Base-by-base conservation (phyloP, 257 asterid species). In the Fraxinus americana region DNA sequence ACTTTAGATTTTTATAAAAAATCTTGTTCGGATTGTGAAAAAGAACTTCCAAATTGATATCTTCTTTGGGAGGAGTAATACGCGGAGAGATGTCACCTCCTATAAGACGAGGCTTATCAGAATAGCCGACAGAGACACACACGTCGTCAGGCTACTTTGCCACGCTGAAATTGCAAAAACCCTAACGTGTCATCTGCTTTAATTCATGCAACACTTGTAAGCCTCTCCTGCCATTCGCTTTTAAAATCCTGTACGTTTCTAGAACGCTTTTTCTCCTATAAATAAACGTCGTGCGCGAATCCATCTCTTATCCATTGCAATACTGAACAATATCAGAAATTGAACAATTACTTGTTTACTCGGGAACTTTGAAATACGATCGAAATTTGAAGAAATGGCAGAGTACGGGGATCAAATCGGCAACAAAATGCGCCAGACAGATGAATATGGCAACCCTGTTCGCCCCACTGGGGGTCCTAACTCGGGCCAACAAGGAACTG, bases 371-470 rank as follows among this genome's bases (percentile, higher is more conserved):
- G 39, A 35, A 5, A 35, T 0, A 35, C 39, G 6, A 7, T 35
- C 6, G 39, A 11, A 17, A 17, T 17, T 1, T 10, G 48, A 1
- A 59, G 19, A 67, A 29, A 78, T 78, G 82, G 41, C 52, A 59
- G 81, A 35, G 5, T n/a, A 32, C 7, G 27, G 27, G 27, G 27
- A 25, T 25, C 27, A 25, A 25, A 25, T 25, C 27, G 86, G 78
- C 7, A 5, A 45, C 30, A 70, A 81, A 35, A 70, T 12, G 63
- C 48, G 23, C 7, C 63, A 23, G 36, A 72, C 75, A 12, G 75
- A 72, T 16, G 75, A 72, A 12, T 72, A 72, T 30, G 67, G 76
- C 67, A 70, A 45, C 67, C 74, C 74, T 21, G 38, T 70, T 41
- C 61, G 52, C 30, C 74, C 17, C 1, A 4, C 25, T 17, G 27